Percentiles rank a stretch among this genome's conserved stretches.
phyloP scores from a whole-genome alignment of 768 basidiomycete genomes.

The Tylopilus sp. region DNA sequence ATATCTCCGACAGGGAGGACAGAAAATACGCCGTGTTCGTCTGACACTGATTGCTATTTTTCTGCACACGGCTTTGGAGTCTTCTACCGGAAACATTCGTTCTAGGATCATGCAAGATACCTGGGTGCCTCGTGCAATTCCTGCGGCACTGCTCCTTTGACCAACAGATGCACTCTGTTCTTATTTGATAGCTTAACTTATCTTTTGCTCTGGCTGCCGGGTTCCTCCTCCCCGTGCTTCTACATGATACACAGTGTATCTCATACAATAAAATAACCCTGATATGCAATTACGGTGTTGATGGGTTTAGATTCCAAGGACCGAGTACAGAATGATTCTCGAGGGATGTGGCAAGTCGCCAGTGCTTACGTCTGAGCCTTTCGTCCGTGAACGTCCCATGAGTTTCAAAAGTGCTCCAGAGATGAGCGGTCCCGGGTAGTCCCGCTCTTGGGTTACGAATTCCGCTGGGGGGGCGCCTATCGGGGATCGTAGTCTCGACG shows the following conservation, averaged over 20 bases:
- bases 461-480: too few relatives aligned
- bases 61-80: neutral
- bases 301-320: neutral
- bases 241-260: too few relatives aligned
- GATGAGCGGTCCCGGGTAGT: too few relatives aligned
- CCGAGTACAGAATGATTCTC: neutral
- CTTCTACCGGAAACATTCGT: neutral
- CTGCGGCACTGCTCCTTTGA: neutral
- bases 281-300: too few relatives aligned
- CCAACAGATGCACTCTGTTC: too few relatives aligned
- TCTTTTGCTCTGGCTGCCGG: neutral
- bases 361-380: too few relatives aligned
- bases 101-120: neutral
- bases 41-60: slow-evolving; percentile 1
- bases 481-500: neutral
- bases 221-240: neutral
- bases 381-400: too few relatives aligned
- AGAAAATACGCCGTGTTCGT: slow-evolving; percentile 11
- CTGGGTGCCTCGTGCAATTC: neutral
- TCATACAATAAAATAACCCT: too few relatives aligned
- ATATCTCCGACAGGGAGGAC: slow-evolving; percentile 16
- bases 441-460: too few relatives aligned
- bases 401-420: too few relatives aligned
- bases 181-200: neutral
- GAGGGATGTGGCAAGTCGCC: too few relatives aligned